These are phyloP conservation scores for Holtermanniella nyarrowii DNA, from an alignment of 768 basidiomycete species.

Conservation along the genomic window DNA sequence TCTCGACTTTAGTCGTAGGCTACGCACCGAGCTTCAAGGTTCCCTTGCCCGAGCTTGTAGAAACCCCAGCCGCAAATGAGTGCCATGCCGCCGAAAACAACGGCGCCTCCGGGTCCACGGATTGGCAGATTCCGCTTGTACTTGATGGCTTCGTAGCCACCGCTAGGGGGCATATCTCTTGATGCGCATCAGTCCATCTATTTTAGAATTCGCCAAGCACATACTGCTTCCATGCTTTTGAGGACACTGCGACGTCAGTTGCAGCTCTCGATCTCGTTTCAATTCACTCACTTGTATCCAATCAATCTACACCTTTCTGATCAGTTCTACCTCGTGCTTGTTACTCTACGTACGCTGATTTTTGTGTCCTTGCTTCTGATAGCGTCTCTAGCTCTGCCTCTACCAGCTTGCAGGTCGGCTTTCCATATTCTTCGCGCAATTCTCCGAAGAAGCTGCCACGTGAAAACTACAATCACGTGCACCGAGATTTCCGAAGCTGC, in stretches of 20 bases:
- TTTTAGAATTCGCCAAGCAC: background rate
- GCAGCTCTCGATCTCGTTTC: too few species aligned
- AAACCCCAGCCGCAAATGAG: constrained; percentile 82
- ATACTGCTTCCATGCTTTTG: background rate
- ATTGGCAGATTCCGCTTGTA: constrained; percentile 94
- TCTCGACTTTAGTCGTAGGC: constrained; percentile 9
- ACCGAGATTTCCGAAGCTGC: background rate
- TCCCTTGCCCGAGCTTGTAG: constrained; percentile 80
- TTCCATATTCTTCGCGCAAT: background rate
- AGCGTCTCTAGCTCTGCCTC: too few species aligned
- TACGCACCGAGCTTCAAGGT: constrained; percentile 81
- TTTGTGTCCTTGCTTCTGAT: too few species aligned
- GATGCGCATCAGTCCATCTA: too few species aligned
- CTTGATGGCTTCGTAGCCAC: constrained; percentile 82
- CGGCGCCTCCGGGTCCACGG: constrained; percentile 56
- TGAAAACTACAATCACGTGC: background rate
- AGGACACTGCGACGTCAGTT: background rate
- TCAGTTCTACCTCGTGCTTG: background rate
- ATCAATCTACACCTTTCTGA: background rate
- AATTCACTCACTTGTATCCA: too few species aligned
- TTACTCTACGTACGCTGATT: too few species aligned
- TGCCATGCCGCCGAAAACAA: constrained; percentile 74
- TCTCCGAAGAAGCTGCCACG: background rate
- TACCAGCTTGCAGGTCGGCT: background rate
- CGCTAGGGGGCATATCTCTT: constrained; percentile 90